phyloP scores from a whole-genome alignment of 306 rosid genomes.

The Dalbergia oliveri region DNA sequence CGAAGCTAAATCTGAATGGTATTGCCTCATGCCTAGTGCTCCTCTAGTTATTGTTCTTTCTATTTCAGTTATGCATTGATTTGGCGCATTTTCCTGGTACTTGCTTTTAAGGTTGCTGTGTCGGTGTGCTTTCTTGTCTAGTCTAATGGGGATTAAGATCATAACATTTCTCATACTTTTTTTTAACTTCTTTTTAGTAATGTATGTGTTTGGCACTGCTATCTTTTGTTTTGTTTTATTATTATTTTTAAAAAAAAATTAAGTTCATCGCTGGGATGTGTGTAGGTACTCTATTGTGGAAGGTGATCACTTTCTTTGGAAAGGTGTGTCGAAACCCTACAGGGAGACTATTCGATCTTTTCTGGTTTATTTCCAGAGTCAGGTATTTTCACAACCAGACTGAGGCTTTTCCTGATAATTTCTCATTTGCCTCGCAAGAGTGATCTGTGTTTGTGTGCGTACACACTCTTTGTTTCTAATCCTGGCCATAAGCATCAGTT shows the following conservation, averaged over 20 bases:
- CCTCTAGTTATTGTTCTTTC: background rate
- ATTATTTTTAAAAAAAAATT: background rate
- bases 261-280: slow-evolving; percentile 29
- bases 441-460: background rate
- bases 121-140: background rate
- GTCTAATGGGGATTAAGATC: background rate
- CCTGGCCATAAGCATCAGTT: background rate
- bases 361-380: slow-evolving; percentile 88
- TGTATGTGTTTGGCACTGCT: slow-evolving; percentile 2
- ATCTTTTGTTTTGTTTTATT: background rate
- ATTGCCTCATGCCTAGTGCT: slow-evolving; percentile 16
- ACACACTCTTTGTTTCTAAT: background rate
- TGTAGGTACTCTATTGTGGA: slow-evolving; percentile 90
- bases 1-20: slow-evolving; percentile 88
- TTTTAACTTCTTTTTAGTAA: slow-evolving; percentile 3
- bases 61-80: background rate
- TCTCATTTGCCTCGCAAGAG: slow-evolving; percentile 22
- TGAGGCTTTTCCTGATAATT: slow-evolving; percentile 22
- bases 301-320: slow-evolving; percentile 87
- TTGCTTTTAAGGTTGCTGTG: slow-evolving; percentile 18
- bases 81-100: background rate
- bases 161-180: background rate
- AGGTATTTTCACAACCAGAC: slow-evolving; percentile 58
- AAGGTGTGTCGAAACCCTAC: slow-evolving; percentile 86
- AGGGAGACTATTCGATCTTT: slow-evolving; percentile 97